Base-by-base conservation (phyloP, 768 basidiomycete genomes). In the Leccinellum luteum region DNA sequence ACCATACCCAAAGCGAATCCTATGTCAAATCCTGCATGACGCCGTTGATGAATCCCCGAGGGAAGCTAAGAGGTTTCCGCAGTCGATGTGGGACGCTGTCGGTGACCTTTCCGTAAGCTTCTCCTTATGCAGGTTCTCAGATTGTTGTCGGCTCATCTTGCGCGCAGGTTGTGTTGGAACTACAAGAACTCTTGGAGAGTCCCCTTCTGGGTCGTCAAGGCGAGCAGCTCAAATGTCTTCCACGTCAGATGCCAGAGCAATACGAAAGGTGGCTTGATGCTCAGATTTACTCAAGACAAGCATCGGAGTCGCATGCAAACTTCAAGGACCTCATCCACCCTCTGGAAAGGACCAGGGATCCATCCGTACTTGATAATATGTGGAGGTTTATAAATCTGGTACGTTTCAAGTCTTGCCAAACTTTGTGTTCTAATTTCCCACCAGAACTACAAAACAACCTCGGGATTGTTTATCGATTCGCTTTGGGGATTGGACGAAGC, bases 81-180 rank as follows among this genome's bases (percentile, higher is more conserved):
- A 92, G 69, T 75, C 79, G 3, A 76, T 94, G 52, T 93, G 88
- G 85, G 85, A 94, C 62, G 86, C 90, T 41, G 78, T 91, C 38
- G 92, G 91, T 13, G 89, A 93, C 72, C 77, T 94, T 57, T 86
- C 89, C 43, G 91, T 90, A 74, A 62, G 79, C 75, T n/a, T 43
- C 14, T 32, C 8, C 15, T 56, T 82, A 83, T 44, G 86, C 87
- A 69, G 58, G 75, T 73, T 45, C 23, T 45, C 9, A 6, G 13
- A 31, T 54, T 38, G n/a, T 7, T 38, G 38, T 38, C n/a, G 44
- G 1, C 51, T 38, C 32, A 56, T 30, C 27, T 32, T 45, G 41
- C 32, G 25, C 34, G 7, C 59, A 92, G 90, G 76, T 82, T 43
- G 80, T 82, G 5, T 78, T 92, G 25, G 79, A 89, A 66, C 69